phyloP scores from a whole-genome alignment of 257 asterid species.

The Solanum appendiculatum region DNA sequence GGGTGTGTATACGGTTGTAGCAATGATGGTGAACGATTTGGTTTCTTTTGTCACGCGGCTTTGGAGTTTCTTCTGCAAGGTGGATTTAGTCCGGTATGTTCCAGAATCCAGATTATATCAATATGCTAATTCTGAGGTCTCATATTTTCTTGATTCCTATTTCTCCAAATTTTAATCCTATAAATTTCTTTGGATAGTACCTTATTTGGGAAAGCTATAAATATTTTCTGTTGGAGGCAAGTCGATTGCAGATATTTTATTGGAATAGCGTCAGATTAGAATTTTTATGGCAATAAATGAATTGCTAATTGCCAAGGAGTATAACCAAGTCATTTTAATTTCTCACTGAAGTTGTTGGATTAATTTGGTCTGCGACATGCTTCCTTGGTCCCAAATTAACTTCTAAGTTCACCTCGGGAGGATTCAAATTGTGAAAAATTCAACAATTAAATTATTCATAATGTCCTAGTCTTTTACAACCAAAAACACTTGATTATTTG shows the following conservation, averaged over 20 bases:
- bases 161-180: not conserved
- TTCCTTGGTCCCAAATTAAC: not conserved
- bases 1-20: constrained; percentile 81
- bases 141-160: not conserved
- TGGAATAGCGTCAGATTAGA: not conserved
- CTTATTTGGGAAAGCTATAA: not conserved
- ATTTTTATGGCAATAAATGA: not conserved
- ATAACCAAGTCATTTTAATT: not conserved
- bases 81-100: constrained; percentile 88
- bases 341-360: not conserved
- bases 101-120: not conserved
- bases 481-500: not conserved
- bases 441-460: not conserved
- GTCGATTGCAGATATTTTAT: not conserved
- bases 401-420: not conserved
- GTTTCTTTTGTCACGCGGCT: constrained; percentile 95
- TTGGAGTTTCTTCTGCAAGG: constrained; percentile 94
- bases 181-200: not conserved
- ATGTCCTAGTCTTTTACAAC: not conserved
- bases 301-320: not conserved
- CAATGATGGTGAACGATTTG: constrained; percentile 88
- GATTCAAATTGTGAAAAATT: not conserved
- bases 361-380: not conserved
- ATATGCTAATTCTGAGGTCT: not conserved
- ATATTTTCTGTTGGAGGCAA: not conserved